Base-by-base conservation (phyloP, 108 stramenopile species). In the Halocafeteria seosinensis region DNA sequence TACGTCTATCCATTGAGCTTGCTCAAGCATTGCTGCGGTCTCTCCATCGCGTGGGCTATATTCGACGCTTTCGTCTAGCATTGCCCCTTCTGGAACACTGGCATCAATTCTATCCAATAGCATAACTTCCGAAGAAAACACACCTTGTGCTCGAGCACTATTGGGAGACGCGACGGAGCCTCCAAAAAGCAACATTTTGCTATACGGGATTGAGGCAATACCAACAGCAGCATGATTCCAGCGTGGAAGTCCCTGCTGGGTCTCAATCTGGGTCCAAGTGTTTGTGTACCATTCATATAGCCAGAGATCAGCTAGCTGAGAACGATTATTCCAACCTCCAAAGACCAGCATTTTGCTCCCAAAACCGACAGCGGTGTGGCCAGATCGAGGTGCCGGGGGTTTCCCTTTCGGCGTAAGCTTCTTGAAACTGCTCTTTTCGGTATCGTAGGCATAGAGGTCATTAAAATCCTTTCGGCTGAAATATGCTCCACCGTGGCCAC, bases 141-240 rank as follows among this genome's bases (percentile, higher is more conserved):
- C 17, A n/a, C 42, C 42, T 47, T 47, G 42, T n/a, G n/a, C 42
- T 21, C 42, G 42, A 47, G 42, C 42, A 47, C 42, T 17, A 17
- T 47, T n/a, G 42, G 17, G 17, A 47, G 42, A 21, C 17, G 17
- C 87, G 3, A 70, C 76, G 73, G 83, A 80, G 37, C 87, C 87
- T 9, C 87, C 87, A 61, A 86, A 88, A n/a, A 85, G 66, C 58
- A 88, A 86, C 0, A 88, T 72, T 38, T 85, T 85, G 81, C 82
- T 84, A 62, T 85, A 69, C 0, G 87, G 87, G 4, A 88, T 84
- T 17, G 87, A 84, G 31, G 69, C 69, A 17, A 86, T 84, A 13
- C 78, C 69, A n/a, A 82, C 71, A 1, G 83, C 83, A 27, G 80
- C 61, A 60, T 82, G 81, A 65, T 82, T 80, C 85, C 85, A 87